Base-by-base conservation (phyloP, 1,284 basidiomycete genomes). In the Pseudozyma thailandica region DNA sequence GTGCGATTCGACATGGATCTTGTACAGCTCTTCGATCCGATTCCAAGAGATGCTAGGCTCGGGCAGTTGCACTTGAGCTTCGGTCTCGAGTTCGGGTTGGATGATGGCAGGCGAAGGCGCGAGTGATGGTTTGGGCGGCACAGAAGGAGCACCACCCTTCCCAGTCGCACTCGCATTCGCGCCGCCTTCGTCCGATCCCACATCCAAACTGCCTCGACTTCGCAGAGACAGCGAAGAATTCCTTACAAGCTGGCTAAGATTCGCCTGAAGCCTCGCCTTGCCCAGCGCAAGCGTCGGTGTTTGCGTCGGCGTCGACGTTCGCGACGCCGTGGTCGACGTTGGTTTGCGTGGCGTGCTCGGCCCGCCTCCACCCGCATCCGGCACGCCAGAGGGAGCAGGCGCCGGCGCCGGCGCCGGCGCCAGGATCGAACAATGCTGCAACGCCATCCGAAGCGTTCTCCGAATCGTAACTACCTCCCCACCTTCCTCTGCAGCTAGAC, bases 261-360 rank as follows among this genome's bases (percentile, higher is more conserved):
- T 70, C 4, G 59, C 35, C 20, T 70, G 66, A 18, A 70, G 18
- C 6, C 60, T 18, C 4, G 51, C 15, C n/a, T 52, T 70, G 43
- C 50, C 30, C 4, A 51, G 30, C 23, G 48, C 52, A 4, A 35
- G 1, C 3, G 41, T 9, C 21, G 6, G 5, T 38, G n/a, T 41
- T 23, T 35, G 48, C 8, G 49, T 47, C 4, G 64, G 47, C 0
- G 58, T 57, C 0, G 50, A 46, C 1, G 58, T 58, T 8, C 54
- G 58, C 21, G 41, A 54, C 1, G 49, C 38, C 4, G 39, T 41
- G 20, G 20, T 23, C 39, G 31, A 16, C 50, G 61, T 20, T 45
- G 54, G 6, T 54, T 53, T 3, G 43, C 39, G 4, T 10, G 31
- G n/a, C 18, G 39, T 4, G 43, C 10, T 18, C 37, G 18, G 0